These are phyloP conservation scores for Colletotrichum sp. DNA, from an alignment of 2,329 filamentous ascomycete genomes.

Conservation along the genomic window DNA sequence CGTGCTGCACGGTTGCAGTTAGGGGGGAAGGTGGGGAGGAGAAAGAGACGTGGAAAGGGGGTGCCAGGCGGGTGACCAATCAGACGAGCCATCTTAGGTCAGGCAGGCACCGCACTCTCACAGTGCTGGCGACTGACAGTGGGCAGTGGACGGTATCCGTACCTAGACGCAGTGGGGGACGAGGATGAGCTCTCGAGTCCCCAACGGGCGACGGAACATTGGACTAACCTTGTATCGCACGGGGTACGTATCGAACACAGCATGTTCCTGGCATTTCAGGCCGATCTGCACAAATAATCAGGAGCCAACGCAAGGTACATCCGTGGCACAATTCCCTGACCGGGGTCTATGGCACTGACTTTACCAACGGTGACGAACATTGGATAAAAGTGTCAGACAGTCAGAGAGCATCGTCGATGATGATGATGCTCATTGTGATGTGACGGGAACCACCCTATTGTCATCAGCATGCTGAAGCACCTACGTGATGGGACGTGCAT, in stretches of 20 bases:
- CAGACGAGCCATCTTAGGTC: conserved; percentile 10
- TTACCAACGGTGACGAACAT: not conserved
- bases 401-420: not conserved
- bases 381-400: not conserved
- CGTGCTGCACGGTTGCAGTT: conserved; percentile 8
- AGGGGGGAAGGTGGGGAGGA: not conserved
- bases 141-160: not conserved
- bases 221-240: not conserved
- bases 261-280: conserved; percentile 8
- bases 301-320: not conserved
- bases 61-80: not conserved
- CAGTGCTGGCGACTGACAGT: not conserved
- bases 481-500: not conserved
- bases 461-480: not conserved
- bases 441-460: not conserved
- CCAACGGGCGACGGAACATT: not conserved
- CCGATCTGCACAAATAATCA: conserved; percentile 18
- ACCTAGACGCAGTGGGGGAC: not conserved
- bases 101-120: not conserved
- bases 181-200: conserved; percentile 4
- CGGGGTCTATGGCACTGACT: not conserved
- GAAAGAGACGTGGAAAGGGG: not conserved
- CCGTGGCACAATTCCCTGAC: not conserved
- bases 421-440: not conserved
- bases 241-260: not conserved